Conservation (phyloP, 2,329 filamentous ascomycete genomes). For the Metarhizium sp. region DNA sequence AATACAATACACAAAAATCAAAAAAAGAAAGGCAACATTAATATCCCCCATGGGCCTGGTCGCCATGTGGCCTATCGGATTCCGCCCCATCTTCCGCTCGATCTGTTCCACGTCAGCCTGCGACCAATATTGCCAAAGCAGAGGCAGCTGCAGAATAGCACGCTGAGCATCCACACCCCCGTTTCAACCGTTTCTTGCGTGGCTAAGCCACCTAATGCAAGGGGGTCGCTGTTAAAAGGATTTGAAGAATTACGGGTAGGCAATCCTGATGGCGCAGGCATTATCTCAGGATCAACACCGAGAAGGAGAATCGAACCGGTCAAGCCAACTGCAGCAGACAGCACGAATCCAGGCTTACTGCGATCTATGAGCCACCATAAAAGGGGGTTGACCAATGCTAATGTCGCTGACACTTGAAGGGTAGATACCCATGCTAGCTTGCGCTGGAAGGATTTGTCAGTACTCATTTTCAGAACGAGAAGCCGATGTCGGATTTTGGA, state of each 20-base stretch:
- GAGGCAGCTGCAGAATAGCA: conserved; percentile 88
- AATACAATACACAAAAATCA: neutral
- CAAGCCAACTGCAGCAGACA: conserved; percentile 66
- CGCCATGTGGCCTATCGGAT: conserved; percentile 18
- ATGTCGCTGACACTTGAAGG: conserved; percentile 81
- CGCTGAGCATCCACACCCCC: conserved; percentile 83
- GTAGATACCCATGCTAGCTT: conserved; percentile 90
- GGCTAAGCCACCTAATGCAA: conserved; percentile 40
- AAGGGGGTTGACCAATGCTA: conserved; percentile 84
- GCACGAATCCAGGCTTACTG: conserved; percentile 71
- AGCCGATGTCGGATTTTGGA: conserved; percentile 10
- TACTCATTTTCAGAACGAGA: neutral
- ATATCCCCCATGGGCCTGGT: neutral
- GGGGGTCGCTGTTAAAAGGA: conserved; percentile 2
- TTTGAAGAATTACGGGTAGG: conserved; percentile 8
- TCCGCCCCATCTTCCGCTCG: conserved; percentile 37
- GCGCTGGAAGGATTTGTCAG: conserved; percentile 43
- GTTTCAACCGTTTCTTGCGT: conserved; percentile 58
- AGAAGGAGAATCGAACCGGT: conserved; percentile 66
- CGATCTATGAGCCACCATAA: conserved; percentile 96
- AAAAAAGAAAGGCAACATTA: neutral
- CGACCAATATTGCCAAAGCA: conserved; percentile 96
- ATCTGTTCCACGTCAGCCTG: conserved; percentile 48
- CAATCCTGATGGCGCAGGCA: conserved; percentile 54
- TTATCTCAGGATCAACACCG: conserved; percentile 65